Conservation (phyloP, 495 filamentous ascomycete genomes). For the Aspergillus conjunctus region DNA sequence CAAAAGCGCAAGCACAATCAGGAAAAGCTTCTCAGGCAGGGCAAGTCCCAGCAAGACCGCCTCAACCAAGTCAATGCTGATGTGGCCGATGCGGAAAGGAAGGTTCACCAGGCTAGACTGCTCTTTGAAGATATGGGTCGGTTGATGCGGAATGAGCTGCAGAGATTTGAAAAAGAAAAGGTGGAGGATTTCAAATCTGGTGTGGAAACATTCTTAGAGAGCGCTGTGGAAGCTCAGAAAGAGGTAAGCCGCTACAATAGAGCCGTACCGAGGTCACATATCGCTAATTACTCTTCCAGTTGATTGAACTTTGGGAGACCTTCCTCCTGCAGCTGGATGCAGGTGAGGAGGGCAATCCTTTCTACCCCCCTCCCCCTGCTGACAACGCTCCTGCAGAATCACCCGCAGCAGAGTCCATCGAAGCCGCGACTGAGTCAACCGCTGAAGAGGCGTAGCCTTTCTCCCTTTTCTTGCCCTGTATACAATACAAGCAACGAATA, state of each 20-base stretch:
- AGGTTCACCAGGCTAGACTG: slow-evolving; percentile 85
- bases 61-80: slow-evolving; percentile 89
- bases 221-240: slow-evolving; percentile 96
- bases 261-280: background rate
- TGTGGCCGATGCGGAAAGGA: slow-evolving; percentile 88
- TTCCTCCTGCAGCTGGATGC: slow-evolving; percentile 94
- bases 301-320: slow-evolving; percentile 98
- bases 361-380: slow-evolving; percentile 62
- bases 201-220: slow-evolving; percentile 95
- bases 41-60: slow-evolving; percentile 92
- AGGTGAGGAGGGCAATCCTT: slow-evolving; percentile 82
- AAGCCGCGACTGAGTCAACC: slow-evolving; percentile 35
- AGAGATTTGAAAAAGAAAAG: slow-evolving; percentile 95
- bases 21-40: slow-evolving; percentile 90
- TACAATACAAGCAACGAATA: slow-evolving; percentile 23
- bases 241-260: slow-evolving; percentile 62
- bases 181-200: slow-evolving; percentile 99
- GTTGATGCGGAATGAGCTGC: slow-evolving; percentile 85
- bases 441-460: slow-evolving; percentile 41
- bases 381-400: slow-evolving; percentile 29
- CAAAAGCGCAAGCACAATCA: slow-evolving; percentile 81
- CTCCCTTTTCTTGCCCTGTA: slow-evolving; percentile 20
- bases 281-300: slow-evolving; percentile 51
- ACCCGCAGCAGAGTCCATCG: slow-evolving; percentile 28
- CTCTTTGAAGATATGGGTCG: slow-evolving; percentile 98